Base-by-base conservation (phyloP, 805 yeast species). In the Wickerhamia fluorescens region DNA sequence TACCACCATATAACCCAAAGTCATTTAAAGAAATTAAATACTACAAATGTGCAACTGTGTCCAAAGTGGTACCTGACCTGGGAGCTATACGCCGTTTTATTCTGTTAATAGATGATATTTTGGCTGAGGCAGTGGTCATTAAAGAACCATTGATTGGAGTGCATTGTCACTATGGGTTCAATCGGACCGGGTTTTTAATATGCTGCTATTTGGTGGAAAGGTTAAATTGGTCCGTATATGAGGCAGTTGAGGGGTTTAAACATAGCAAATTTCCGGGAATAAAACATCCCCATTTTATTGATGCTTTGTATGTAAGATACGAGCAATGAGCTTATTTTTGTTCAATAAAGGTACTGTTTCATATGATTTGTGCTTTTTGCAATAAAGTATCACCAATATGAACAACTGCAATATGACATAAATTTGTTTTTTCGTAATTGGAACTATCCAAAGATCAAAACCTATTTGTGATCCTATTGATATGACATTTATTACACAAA, bases 141-240 rank as follows among this genome's bases (percentile, higher is more conserved):
- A 31, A 41, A 11, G 19, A 25, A 14, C 71, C 71, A 4, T 52
- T 63, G 15, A 56, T 78, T 5, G 85, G 71, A 0, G 80, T 82
- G 6, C 92, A 82, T 50, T 81, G 92, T 47, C 92, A 81, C 49
- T 81, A 81, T 46, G 92, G 89, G 5, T 83, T 80, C 53, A 81
- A 81, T 49, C 58, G 89, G 33, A 81, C 89, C 0, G 89, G 92
- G 3, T 81, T 73, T 42, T 61, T 82, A 28, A 72, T 81, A 12
- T 76, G 84, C 45, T 72, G 82, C 44, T 82, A 75, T 46, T 56
- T 81, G 43, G 65, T 82, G 14, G 85, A 78, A 43, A 58, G 56
- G 29, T 49, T 72, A 18, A 75, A 75, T 0, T 72, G 80, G 71
- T 44, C 65, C 3, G 83, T 80, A 3, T 57, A 59, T 20, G 82